A percentile compares a stretch with the other conserved stretches of the same genome.
Conservation (phyloP, 2,329 filamentous ascomycete genomes). For the Claviceps humidiphila region DNA sequence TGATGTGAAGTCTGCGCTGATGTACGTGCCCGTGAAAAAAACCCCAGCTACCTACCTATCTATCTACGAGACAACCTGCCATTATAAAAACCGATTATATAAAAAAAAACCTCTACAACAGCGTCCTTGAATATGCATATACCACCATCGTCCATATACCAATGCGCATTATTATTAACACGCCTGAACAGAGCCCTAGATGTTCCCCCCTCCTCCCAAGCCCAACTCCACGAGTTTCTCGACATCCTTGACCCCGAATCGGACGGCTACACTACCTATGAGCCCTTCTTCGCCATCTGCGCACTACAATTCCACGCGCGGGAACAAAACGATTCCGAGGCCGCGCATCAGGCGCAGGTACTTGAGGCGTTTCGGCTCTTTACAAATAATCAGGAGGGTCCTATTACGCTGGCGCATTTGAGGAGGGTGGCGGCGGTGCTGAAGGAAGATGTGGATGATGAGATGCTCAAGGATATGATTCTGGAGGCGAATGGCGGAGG, state of each 20-base stretch:
- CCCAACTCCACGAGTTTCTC: slow-evolving; percentile 64
- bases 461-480: slow-evolving; percentile 84
- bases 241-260: slow-evolving; percentile 71
- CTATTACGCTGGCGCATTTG: slow-evolving; percentile 72
- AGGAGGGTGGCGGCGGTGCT: slow-evolving; percentile 66
- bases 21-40: slow-evolving; percentile 35
- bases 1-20: slow-evolving; percentile 58
- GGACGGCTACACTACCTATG: slow-evolving; percentile 65
- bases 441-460: slow-evolving; percentile 74
- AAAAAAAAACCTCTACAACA: no score
- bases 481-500: slow-evolving; percentile 79
- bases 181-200: slow-evolving; percentile 56
- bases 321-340: slow-evolving; percentile 36
- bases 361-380: slow-evolving; percentile 76
- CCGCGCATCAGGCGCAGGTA: slow-evolving; percentile 52
- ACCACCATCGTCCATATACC: no score
- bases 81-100: no score
- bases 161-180: no score
- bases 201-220: slow-evolving; percentile 47
- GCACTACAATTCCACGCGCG: slow-evolving; percentile 68
- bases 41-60: no score
- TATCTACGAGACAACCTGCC: background rate
- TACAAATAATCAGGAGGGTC: slow-evolving; percentile 37
- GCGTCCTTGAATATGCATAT: no score
- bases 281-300: slow-evolving; percentile 74